These are phyloP conservation scores for Lichenothelia convexa DNA, from an alignment of 495 filamentous ascomycete genomes.

Conservation along the genomic window DNA sequence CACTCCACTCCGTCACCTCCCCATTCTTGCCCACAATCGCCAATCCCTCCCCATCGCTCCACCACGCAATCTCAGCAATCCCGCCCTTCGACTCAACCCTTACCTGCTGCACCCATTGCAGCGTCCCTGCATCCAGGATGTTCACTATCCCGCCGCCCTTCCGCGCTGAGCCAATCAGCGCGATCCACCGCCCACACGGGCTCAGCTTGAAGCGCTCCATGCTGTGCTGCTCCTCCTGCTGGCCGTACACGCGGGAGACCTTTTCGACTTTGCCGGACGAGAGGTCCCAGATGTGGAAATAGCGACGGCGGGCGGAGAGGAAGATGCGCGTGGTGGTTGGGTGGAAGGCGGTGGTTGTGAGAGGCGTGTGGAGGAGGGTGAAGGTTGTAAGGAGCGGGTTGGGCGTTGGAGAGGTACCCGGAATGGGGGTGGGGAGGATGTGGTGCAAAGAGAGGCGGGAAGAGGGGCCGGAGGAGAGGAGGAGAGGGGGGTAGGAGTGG, in stretches of 20 bases:
- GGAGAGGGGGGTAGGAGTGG: slow-evolving; percentile 71
- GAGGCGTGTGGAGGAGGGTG: slow-evolving; percentile 62
- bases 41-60: slow-evolving; percentile 60
- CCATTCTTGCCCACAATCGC: slow-evolving; percentile 68
- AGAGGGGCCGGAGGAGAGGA: slow-evolving; percentile 73
- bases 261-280: slow-evolving; percentile 65
- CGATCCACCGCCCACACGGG: slow-evolving; percentile 72
- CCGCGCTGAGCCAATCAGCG: slow-evolving; percentile 50
- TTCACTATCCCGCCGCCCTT: slow-evolving; percentile 83
- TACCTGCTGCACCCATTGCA: slow-evolving; percentile 78
- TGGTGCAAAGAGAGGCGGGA: slow-evolving; percentile 79
- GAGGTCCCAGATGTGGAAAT: slow-evolving; percentile 91
- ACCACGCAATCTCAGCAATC: slow-evolving; percentile 82
- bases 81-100: slow-evolving; percentile 66
- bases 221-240: slow-evolving; percentile 63
- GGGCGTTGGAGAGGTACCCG: no score
- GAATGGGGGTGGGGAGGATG: slow-evolving; percentile 53
- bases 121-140: slow-evolving; percentile 57
- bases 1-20: slow-evolving; percentile 81
- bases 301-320: slow-evolving; percentile 68
- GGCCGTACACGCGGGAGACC: slow-evolving; percentile 54
- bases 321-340: slow-evolving; percentile 46
- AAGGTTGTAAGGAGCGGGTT: slow-evolving; percentile 82
- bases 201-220: slow-evolving; percentile 82
- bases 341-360: slow-evolving; percentile 64